These are phyloP conservation scores for Ambrosiella xylebori DNA, from an alignment of 2,329 filamentous ascomycete genomes.

Conservation along the genomic window DNA sequence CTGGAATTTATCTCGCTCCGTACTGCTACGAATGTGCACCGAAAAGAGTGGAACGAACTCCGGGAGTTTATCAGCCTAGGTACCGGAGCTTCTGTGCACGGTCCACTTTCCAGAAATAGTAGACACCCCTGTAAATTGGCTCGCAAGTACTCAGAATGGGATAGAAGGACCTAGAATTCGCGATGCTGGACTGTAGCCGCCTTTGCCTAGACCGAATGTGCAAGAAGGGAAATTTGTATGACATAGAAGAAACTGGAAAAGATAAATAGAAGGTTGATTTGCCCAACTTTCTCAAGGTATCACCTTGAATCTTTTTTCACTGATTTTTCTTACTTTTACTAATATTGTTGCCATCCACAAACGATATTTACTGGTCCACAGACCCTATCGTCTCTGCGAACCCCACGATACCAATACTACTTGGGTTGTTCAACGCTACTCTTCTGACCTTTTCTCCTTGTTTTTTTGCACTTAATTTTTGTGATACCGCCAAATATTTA, in stretches of 20 bases:
- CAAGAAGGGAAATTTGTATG: neutral
- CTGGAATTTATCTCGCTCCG: neutral
- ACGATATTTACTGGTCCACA: neutral
- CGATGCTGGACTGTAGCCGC: slow-evolving; percentile 1
- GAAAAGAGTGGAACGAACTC: slow-evolving; percentile 5
- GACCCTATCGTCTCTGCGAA: neutral
- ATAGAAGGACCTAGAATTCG: slow-evolving; percentile 14
- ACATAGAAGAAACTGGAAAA: neutral
- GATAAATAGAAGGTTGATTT: slow-evolving; percentile 6
- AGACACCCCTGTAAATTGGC: slow-evolving; percentile 8
- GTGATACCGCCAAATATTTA: neutral
- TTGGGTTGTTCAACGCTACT: neutral
- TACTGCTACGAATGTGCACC: neutral
- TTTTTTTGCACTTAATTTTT: slow-evolving; percentile 3
- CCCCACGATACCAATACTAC: slow-evolving; percentile 1
- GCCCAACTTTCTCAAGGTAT: neutral
- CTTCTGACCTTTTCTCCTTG: neutral
- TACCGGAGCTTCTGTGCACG: slow-evolving; percentile 4
- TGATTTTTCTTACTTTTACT: neutral
- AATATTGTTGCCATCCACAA: neutral
- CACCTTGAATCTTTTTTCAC: neutral
- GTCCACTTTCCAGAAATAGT: slow-evolving; percentile 5
- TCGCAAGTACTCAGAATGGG: slow-evolving; percentile 6
- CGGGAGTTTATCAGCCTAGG: neutral
- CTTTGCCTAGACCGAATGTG: neutral